Evolutionary conservation across 495 filamentous ascomycete genomes (phyloP), one percentile per base, ranked within the genome.

Genomic region (Penicillium coffeae): DNA sequence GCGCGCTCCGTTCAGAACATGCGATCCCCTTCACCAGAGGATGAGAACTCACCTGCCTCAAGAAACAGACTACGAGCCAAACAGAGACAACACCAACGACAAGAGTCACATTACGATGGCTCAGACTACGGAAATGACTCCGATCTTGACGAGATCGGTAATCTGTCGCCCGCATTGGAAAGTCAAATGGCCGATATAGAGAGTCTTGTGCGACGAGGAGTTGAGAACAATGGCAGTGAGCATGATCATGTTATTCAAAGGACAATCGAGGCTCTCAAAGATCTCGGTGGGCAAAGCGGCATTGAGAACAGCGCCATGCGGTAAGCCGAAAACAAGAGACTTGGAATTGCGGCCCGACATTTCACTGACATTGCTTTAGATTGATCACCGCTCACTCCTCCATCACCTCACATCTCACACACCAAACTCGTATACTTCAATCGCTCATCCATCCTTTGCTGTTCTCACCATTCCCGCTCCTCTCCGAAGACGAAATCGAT

Each of bases 341-440:
- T 18, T 49, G 34, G 40, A 47, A 38, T 62, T 66, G 10, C 4
- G 25, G 25, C 15, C 8, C 16, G 16, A 10, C 34, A 66, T 52
- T 16, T 49, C 43, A 45, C 39, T 12, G 5, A 16, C 2, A 38
- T 13, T 42, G 41, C 9, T 32, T 55, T 54, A 94, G 90, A 60
- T 76, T 96, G 48, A 89, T 90, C 57, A 94, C 90, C 20, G 88
- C 90, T 30, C 88, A 96, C 66, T 82, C 85, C 34, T 89, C 90
- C 14, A 77, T 96, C 27, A 83, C 88, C 43, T 85, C 86, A 25
- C 88, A 95, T 63, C 76, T 95, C 30, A 77, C 78, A n/a, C 84
- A 93, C 69, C 89, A 95, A 74, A 87, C 88, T 22, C 84, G 87
- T 41, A 80, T 83, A 15, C 77, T 96, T 5, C 87, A 91, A 67